These are phyloP conservation scores for Berberis vulgaris DNA, from an alignment of 164 flowering plant species.

Conservation along the genomic window DNA sequence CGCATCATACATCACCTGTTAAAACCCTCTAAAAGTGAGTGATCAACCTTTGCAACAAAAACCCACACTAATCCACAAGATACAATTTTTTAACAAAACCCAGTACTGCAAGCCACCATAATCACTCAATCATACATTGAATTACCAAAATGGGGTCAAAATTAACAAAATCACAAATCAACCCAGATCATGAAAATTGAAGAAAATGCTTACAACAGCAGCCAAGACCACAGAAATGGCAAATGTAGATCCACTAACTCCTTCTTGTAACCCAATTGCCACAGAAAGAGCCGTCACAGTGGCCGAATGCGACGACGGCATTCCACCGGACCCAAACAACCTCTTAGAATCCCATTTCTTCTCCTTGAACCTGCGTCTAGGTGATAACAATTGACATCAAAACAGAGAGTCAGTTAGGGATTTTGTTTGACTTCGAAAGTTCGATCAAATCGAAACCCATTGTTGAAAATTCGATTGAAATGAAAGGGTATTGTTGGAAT, in stretches of 20 bases:
- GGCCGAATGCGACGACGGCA: slow-evolving; percentile 93
- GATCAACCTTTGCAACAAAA: neutral
- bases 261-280: slow-evolving; percentile 69
- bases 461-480: too few species aligned
- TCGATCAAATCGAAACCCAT: too few species aligned
- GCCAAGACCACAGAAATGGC: slow-evolving; percentile 73
- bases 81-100: too few species aligned
- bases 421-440: too few species aligned
- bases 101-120: too few species aligned
- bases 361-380: slow-evolving; percentile 60
- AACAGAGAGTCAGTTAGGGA: neutral
- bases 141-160: too few species aligned
- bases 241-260: slow-evolving; percentile 50
- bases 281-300: slow-evolving; percentile 74
- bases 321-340: slow-evolving; percentile 80
- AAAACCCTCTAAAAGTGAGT: neutral
- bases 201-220: slow-evolving; percentile 53
- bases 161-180: too few species aligned
- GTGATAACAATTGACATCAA: too few species aligned
- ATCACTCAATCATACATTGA: too few species aligned
- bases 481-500: too few species aligned
- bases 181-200: too few species aligned
- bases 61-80: neutral
- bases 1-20: slow-evolving; percentile 93
- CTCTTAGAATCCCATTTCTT: slow-evolving; percentile 80